Evolutionary conservation across 768 basidiomycete genomes (phyloP).

Genomic region (Leccinum obscurum): DNA sequence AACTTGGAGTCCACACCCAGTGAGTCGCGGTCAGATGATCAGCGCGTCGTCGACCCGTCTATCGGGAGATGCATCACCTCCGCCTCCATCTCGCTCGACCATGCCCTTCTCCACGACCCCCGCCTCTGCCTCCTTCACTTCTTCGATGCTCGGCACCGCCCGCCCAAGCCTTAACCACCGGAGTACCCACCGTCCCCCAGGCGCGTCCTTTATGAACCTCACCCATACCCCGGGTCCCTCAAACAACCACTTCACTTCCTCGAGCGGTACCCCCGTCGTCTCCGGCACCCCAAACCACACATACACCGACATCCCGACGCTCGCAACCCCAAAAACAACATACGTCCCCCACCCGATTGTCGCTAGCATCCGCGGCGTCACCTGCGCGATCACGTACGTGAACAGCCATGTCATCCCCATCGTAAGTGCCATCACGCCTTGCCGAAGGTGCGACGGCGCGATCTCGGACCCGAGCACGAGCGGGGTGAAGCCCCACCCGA

Average conservation of each 20-base stretch:
- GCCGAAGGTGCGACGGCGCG: slow-evolving; percentile 38
- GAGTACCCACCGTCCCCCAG: slow-evolving; percentile 31
- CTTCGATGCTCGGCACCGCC: slow-evolving; percentile 27
- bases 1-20: background rate
- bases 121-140: slow-evolving; percentile 19
- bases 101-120: background rate
- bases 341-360: slow-evolving; percentile 32
- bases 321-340: slow-evolving; percentile 33
- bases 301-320: slow-evolving; percentile 34
- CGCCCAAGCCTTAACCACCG: slow-evolving; percentile 11
- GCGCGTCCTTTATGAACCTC: slow-evolving; percentile 34
- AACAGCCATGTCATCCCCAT: slow-evolving; percentile 37
- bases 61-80: background rate
- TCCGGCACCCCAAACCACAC: slow-evolving; percentile 41
- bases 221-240: slow-evolving; percentile 26
- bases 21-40: slow-evolving; percentile 6
- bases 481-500: slow-evolving; percentile 36
- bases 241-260: slow-evolving; percentile 39
- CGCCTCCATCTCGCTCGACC: background rate
- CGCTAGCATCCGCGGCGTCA: slow-evolving; percentile 38
- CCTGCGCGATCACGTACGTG: slow-evolving; percentile 38
- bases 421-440: slow-evolving; percentile 34
- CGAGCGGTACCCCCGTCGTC: slow-evolving; percentile 40
- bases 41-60: slow-evolving; percentile 2
- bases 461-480: slow-evolving; percentile 38